phyloP scores from a whole-genome alignment of 768 basidiomycete genomes.

The Hericium erinaceus region DNA sequence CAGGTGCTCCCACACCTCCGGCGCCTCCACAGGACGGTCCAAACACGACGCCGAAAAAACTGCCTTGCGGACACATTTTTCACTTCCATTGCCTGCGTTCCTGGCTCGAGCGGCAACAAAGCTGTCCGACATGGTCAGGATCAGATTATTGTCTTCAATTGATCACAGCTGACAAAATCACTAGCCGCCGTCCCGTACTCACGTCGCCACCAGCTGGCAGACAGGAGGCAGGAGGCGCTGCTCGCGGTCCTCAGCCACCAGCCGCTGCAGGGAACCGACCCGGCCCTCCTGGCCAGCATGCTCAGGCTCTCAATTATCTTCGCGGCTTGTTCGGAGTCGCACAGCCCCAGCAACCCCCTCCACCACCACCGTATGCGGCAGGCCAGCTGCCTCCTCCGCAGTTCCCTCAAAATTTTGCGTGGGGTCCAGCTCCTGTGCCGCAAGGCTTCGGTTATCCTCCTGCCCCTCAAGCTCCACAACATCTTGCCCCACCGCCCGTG shows the following conservation, averaged over 20 bases:
- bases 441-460: slow-evolving; percentile 40
- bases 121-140: slow-evolving; percentile 92
- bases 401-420: slow-evolving; percentile 43
- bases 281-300: slow-evolving; percentile 26
- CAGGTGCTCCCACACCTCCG: slow-evolving; percentile 15
- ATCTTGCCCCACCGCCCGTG: slow-evolving; percentile 11
- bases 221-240: slow-evolving; percentile 8
- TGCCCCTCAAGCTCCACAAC: slow-evolving; percentile 13
- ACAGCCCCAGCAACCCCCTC: slow-evolving; percentile 12
- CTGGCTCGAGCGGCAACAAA: slow-evolving; percentile 98
- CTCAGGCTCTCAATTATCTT: slow-evolving; percentile 21
- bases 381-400: slow-evolving; percentile 20
- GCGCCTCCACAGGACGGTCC: slow-evolving; percentile 48
- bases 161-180: slow-evolving; percentile 4
- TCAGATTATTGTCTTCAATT: neutral
- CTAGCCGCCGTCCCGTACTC: slow-evolving; percentile 13
- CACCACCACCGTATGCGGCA: slow-evolving; percentile 12
- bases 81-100: slow-evolving; percentile 96
- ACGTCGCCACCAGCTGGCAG: slow-evolving; percentile 6
- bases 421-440: slow-evolving; percentile 53
- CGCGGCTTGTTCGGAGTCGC: slow-evolving; percentile 9
- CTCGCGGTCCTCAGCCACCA: slow-evolving; percentile 16
- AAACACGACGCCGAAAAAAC: slow-evolving; percentile 92
- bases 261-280: slow-evolving; percentile 22
- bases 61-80: slow-evolving; percentile 96